Percentiles rank a stretch among this genome's conserved stretches.
phyloP scores from a whole-genome alignment of 345 rosid species.

The Physaria fendleri region DNA sequence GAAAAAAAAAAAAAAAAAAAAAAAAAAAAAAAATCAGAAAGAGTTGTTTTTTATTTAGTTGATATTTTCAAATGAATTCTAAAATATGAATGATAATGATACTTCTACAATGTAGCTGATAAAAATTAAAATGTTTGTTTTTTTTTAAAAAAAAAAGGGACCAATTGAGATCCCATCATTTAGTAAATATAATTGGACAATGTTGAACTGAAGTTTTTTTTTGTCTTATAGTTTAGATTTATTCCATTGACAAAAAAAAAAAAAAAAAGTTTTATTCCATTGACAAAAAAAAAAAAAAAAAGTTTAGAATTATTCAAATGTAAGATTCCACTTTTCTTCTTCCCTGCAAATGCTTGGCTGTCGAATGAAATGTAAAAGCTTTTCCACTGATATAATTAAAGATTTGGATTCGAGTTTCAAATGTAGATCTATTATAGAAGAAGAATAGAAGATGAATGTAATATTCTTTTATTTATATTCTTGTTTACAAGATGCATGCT shows the following conservation, averaged over 20 bases:
- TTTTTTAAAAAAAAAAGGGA: not conserved
- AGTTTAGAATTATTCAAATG: too few relatives aligned
- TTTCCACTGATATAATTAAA: not conserved
- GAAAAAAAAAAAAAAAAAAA: too few relatives aligned
- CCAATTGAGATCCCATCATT: not conserved
- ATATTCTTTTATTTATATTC: too few relatives aligned
- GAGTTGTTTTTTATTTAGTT: not conserved
- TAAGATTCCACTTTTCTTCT: conserved; percentile 5
- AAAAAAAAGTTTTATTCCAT: too few relatives aligned
- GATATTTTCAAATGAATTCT: not conserved
- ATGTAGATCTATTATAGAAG: too few relatives aligned
- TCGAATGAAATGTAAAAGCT: not conserved
- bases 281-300: too few relatives aligned
- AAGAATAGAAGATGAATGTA: too few relatives aligned
- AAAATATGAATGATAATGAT: not conserved
- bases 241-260: too few relatives aligned
- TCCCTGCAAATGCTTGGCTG: conserved; percentile 5
- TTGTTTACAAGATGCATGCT: too few relatives aligned
- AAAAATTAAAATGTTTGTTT: not conserved
- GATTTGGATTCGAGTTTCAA: too few relatives aligned
- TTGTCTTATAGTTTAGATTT: conserved; percentile 19
- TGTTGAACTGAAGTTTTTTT: not conserved
- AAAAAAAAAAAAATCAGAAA: too few relatives aligned
- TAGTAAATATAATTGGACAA: not conserved
- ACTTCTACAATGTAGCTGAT: not conserved